Evolutionary conservation across 495 filamentous ascomycete species (phyloP).

Genomic region (Hypomontagnella submonticulosa): DNA sequence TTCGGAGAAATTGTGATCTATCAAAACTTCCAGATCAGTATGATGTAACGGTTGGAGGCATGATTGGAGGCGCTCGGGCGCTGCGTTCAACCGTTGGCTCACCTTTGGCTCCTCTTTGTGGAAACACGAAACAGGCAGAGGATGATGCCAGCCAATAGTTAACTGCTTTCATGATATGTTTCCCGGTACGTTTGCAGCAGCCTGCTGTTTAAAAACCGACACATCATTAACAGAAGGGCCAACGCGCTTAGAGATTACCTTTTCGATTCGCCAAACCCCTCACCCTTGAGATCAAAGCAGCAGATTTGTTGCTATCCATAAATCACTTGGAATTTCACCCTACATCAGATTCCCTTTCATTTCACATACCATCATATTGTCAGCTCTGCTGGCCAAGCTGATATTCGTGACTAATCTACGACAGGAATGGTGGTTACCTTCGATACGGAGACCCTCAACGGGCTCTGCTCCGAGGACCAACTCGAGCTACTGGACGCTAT

Average conservation of each 20-base stretch:
- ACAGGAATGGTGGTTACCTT: conserved; percentile 29
- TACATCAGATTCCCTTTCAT: neutral
- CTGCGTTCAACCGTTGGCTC: too few relatives aligned
- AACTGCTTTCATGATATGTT: conserved; percentile 6
- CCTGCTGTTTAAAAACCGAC: too few relatives aligned
- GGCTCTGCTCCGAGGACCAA: conserved; percentile 36
- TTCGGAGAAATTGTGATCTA: too few relatives aligned
- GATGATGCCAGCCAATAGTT: conserved; percentile 1
- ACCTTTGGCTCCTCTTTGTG: conserved; percentile 1
- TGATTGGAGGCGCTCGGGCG: too few relatives aligned
- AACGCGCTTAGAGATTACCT: too few relatives aligned
- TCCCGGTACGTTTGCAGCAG: conserved; percentile 5
- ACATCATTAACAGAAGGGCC: too few relatives aligned
- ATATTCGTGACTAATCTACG: neutral
- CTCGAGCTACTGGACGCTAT: conserved; percentile 63
- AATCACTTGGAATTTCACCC: neutral
- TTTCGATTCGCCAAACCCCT: too few relatives aligned
- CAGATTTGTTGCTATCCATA: neutral
- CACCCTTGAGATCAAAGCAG: too few relatives aligned
- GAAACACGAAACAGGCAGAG: conserved; percentile 7
- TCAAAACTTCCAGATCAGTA: too few relatives aligned
- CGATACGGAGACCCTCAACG: conserved; percentile 29
- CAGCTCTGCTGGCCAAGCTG: neutral
- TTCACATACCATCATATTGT: neutral
- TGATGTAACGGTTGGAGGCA: too few relatives aligned